Evolutionary conservation across 2,329 filamentous ascomycete species (phyloP), one percentile per base, ranked within the genome.

Genomic region (Diaporthe sp.): DNA sequence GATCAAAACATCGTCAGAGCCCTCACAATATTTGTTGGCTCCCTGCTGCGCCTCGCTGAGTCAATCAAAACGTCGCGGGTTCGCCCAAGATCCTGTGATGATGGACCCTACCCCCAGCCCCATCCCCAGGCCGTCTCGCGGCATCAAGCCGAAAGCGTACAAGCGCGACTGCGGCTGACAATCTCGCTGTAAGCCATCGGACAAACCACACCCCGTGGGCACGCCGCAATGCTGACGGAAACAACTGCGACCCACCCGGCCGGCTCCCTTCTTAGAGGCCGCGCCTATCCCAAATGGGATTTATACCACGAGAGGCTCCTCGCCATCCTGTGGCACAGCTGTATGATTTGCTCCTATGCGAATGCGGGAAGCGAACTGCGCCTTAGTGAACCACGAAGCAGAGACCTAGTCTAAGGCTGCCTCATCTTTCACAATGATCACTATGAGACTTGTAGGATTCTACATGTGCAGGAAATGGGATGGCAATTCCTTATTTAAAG

Each of bases 261-360:
- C 22, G n/a, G 35, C 22, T 12, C 33, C 55, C 10, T 35, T 15
- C 22, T 33, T 25, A 2, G 42, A 38, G 19, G 22, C 42, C 30
- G 45, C 45, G 33, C 64, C 38, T 67, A 25, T 72, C 57, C 69
- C 57, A 33, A 72, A 25, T n/a, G 69, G 69, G 69, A 33, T 64
- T 54, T 64, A 72, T 72, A 64, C 57, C 57, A 72, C 69, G 69
- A 71, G 69, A 61, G 28, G 64, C 30, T 28, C 22, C n/a, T 50
- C 42, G 33, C 55, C 12, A 54, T 52, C 10, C 28, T 60, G 42
- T 52, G 30, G 58, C 69, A 52, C 45, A 40, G 69, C 42, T 61
- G 19, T n/a, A n/a, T 54, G 30, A 67, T 67, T 52, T 67, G 64
- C 42, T 67, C 61, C 61, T 67, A 42, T 71, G 42, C 57, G 33